phyloP scores from a whole-genome alignment of 1,139 yeast genomes.

The Suhomyces bokatorum region DNA sequence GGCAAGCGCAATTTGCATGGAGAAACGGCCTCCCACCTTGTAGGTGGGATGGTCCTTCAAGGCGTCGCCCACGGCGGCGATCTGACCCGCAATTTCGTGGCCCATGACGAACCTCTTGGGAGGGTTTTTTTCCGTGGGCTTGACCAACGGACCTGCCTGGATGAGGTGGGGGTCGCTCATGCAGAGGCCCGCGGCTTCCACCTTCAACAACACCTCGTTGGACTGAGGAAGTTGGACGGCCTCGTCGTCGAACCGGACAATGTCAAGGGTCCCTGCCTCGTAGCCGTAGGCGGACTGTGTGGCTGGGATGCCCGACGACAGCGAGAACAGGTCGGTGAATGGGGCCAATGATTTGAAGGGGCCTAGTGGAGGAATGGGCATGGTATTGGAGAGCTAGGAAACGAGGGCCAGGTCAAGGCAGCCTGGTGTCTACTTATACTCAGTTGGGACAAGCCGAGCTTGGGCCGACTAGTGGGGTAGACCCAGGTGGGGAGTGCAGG shows the following conservation, averaged over 20 bases:
- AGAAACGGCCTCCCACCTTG: constrained; percentile 37
- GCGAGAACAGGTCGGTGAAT: background rate
- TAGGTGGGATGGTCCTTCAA: constrained; percentile 28
- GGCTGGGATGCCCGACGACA: constrained; percentile 16
- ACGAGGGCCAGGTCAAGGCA: background rate
- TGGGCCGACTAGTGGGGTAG: constrained; percentile 5
- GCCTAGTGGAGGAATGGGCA: too few relatives aligned
- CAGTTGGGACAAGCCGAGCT: background rate
- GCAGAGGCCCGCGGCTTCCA: constrained; percentile 56
- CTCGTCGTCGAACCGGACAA: constrained; percentile 22
- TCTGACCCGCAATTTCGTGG: constrained; percentile 56
- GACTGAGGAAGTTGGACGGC: constrained; percentile 41
- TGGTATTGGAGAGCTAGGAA: too few relatives aligned
- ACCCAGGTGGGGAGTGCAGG: background rate
- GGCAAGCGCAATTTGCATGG: constrained; percentile 37
- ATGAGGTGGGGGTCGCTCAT: constrained; percentile 51
- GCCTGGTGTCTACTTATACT: background rate
- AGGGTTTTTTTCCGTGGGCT: constrained; percentile 16
- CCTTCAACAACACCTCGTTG: constrained; percentile 43
- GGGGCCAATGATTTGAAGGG: background rate
- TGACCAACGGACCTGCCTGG: constrained; percentile 23
- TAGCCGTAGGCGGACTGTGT: constrained; percentile 24
- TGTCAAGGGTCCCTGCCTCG: constrained; percentile 17
- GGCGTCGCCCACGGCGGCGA: constrained; percentile 41
- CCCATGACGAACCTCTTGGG: constrained; percentile 50